Percentiles rank a stretch among this genome's conserved stretches.
phyloP scores from a whole-genome alignment of 2,329 filamentous ascomycete species.

The Hymenoscyphus albidus region DNA sequence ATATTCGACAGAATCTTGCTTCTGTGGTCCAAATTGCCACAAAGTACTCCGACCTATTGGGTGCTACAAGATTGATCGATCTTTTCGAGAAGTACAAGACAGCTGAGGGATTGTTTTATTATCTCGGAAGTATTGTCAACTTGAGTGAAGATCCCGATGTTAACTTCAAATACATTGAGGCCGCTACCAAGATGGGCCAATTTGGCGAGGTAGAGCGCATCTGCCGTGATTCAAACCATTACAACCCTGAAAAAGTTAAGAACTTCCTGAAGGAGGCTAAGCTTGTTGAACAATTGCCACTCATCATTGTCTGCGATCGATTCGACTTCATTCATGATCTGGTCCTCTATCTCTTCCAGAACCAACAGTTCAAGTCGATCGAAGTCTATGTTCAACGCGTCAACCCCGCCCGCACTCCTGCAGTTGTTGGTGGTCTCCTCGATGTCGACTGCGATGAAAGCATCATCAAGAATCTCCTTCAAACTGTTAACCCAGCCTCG shows the following conservation, averaged over 20 bases:
- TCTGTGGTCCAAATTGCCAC: conserved; percentile 93
- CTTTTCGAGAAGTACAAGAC: conserved; percentile 98
- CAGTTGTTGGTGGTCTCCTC: conserved; percentile 86
- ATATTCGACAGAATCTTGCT: conserved; percentile 95
- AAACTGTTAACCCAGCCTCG: conserved; percentile 75
- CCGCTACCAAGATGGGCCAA: conserved; percentile 89
- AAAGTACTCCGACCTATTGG: conserved; percentile 95
- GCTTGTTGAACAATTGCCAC: conserved; percentile 84
- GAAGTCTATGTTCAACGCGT: conserved; percentile 97
- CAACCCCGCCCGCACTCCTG: conserved; percentile 85
- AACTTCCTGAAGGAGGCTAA: conserved; percentile 98
- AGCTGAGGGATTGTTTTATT: conserved; percentile 95
- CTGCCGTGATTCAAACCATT: conserved; percentile 67
- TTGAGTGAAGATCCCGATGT: conserved; percentile 93
- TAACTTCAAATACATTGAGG: conserved; percentile 99
- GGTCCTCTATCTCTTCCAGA: conserved; percentile 95
- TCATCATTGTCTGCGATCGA: conserved; percentile 98
- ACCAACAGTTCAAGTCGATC: conserved; percentile 98
- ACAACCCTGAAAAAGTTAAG: conserved; percentile 94
- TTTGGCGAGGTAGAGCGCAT: conserved; percentile 96
- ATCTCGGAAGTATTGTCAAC: conserved; percentile 96
- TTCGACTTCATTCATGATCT: conserved; percentile 98
- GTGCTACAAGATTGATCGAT: conserved; percentile 81
- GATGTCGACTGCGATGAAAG: conserved; percentile 96
- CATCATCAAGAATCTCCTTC: conserved; percentile 89